Conservation (phyloP, 1,284 basidiomycete species). For the Trametes polyzona region DNA sequence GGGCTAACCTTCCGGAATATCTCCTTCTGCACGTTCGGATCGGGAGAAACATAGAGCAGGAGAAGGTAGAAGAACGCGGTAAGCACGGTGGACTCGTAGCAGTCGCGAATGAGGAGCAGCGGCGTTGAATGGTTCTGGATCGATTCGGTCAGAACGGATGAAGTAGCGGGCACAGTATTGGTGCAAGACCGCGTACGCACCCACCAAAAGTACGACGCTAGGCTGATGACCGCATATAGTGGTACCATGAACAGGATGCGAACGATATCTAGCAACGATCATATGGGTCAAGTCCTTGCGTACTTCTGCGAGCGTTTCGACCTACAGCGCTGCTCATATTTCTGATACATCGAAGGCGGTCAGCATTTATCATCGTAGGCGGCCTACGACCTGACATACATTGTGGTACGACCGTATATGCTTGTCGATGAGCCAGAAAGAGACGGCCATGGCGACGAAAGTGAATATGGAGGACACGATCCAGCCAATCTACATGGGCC, state of each 20-base stretch:
- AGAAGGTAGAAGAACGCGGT: constrained; percentile 82
- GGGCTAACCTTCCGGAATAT: constrained; percentile 53
- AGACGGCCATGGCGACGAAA: constrained; percentile 54
- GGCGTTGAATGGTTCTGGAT: constrained; percentile 65
- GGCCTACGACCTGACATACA: constrained; percentile 39
- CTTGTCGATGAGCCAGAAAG: constrained; percentile 73
- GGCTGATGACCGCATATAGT: constrained; percentile 70
- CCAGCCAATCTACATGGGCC: constrained; percentile 64
- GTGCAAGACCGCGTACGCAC: constrained; percentile 39
- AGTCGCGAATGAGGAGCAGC: constrained; percentile 64
- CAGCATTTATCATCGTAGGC: constrained; percentile 1
- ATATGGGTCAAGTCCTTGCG: neutral
- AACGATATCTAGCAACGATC: constrained; percentile 55
- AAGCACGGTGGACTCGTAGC: constrained; percentile 73
- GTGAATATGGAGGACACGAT: constrained; percentile 68
- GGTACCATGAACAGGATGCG: constrained; percentile 82
- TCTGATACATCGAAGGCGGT: constrained; percentile 41
- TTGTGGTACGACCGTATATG: constrained; percentile 77
- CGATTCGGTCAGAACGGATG: constrained; percentile 14
- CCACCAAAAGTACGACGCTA: constrained; percentile 76
- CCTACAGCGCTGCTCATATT: constrained; percentile 69
- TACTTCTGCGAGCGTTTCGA: neutral
- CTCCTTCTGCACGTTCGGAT: constrained; percentile 62
- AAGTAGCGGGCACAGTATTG: neutral
- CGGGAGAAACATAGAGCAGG: constrained; percentile 70